phyloP scores from a whole-genome alignment of 163 green algal species.

The Prototheca cutis region DNA sequence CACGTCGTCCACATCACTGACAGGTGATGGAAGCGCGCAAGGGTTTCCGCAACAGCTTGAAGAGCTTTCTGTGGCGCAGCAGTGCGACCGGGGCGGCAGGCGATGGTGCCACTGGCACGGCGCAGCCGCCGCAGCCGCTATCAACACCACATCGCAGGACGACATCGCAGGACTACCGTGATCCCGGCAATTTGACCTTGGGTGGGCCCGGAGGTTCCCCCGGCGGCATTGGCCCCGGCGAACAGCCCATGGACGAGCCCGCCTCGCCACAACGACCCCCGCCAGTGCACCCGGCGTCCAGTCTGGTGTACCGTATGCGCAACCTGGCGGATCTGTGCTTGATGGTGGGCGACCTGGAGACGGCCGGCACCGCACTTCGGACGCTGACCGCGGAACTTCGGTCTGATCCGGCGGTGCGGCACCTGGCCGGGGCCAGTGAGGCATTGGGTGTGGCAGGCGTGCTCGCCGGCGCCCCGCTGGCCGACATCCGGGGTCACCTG shows the following conservation, averaged over 20 bases:
- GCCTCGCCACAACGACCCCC: neutral
- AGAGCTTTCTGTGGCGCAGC: conserved; percentile 63
- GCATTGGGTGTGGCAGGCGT: conserved; percentile 29
- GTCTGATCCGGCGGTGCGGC: conserved; percentile 49
- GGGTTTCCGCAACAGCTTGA: conserved; percentile 82
- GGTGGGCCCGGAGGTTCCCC: too few relatives aligned
- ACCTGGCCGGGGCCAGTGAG: conserved; percentile 49
- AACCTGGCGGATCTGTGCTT: conserved; percentile 69
- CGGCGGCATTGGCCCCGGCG: too few relatives aligned
- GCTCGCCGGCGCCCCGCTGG: conserved; percentile 15
- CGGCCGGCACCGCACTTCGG: conserved; percentile 47
- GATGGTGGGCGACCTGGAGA: conserved; percentile 51
- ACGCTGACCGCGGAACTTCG: conserved; percentile 63
- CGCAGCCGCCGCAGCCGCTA: too few relatives aligned
- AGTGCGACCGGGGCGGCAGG: neutral
- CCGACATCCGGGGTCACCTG: conserved; percentile 19
- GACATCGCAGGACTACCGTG: too few relatives aligned
- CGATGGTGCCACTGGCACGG: too few relatives aligned
- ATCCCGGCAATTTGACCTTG: too few relatives aligned
- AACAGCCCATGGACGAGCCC: too few relatives aligned
- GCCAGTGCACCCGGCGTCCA: conserved; percentile 31
- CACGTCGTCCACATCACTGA: neutral
- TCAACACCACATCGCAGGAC: too few relatives aligned
- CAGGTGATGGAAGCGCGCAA: conserved; percentile 56
- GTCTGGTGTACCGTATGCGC: conserved; percentile 71